Base-by-base conservation (phyloP, 192 early-diverging fungal genomes). In the Backusella circina region DNA sequence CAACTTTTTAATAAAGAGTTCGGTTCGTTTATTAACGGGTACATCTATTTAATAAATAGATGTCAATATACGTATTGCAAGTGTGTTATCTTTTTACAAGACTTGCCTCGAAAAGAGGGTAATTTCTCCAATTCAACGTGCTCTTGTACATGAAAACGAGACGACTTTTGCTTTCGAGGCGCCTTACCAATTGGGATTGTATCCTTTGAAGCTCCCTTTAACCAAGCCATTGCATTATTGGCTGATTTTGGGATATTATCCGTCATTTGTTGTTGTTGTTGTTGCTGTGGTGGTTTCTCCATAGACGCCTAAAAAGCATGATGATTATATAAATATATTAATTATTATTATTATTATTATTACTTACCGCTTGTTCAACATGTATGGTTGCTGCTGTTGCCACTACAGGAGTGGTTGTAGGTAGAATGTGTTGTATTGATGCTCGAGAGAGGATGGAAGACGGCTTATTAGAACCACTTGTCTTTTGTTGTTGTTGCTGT, bases 1-100 rank as follows among this genome's bases (percentile, higher is more conserved):
- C 35, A 99, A 83, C 82, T 99, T 99, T 86, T 91, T 91, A 65
- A 94, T 76, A 71, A 99, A 92, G 61, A 99, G 85, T 12, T 96
- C 95, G 61, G 91, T 90, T 47, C 97, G 91, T 76, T 97, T 93
- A 15, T 83, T 85, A 3, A 91, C 86, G n/a, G 91, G 79, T 47
- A 98, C 93, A 36, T 96, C 97, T 91, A 80, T 32, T 5, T 9
- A 12, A 70, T n/a, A 76, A 38, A 18, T 28, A 23, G 23, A 10
- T 21, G 28, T 64, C 13, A 61, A 9, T 31, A 8, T 21, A 3
- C 16, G 23, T 72, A 4, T 36, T n/a, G 32, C 68, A 79, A 61
- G n/a, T 28, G n/a, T 16, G 0, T 26, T 64, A 9, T 8, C 10
- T 50, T 9, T 54, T 54, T 21, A n/a, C n/a, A n/a, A n/a, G n/a